Conservation (phyloP, 2,329 filamentous ascomycete genomes). For the Ambrosiella cleistominuta region DNA sequence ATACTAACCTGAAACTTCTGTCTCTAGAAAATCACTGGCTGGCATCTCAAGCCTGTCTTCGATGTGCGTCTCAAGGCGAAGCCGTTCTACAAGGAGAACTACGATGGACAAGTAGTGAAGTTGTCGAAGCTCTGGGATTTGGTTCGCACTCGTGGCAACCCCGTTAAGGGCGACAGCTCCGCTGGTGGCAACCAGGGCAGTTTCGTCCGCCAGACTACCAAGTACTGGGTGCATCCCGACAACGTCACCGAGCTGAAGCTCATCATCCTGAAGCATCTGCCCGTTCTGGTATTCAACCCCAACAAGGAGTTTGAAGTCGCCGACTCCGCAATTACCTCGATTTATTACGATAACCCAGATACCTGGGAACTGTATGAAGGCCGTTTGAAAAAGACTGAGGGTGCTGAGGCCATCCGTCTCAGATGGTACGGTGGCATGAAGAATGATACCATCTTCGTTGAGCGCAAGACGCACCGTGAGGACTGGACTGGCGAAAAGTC, state of each 20-base stretch:
- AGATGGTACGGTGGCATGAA: conserved; percentile 98
- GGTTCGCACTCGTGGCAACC: conserved; percentile 82
- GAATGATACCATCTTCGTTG: conserved; percentile 85
- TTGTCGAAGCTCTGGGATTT: conserved; percentile 90
- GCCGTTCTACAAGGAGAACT: conserved; percentile 98
- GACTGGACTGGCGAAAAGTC: conserved; percentile 99
- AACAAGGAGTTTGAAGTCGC: conserved; percentile 87
- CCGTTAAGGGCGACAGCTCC: conserved; percentile 76
- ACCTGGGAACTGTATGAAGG: conserved; percentile 91
- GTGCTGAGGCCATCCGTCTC: conserved; percentile 86
- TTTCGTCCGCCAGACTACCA: conserved; percentile 93
- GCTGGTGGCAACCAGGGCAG: conserved; percentile 86
- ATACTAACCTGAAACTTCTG: conserved; percentile 14
- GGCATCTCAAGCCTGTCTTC: conserved; percentile 91
- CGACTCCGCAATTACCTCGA: conserved; percentile 90
- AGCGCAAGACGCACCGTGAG: conserved; percentile 94
- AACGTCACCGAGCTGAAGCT: conserved; percentile 97
- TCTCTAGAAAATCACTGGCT: conserved; percentile 71
- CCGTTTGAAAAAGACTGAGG: conserved; percentile 91
- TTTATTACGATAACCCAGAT: conserved; percentile 92
- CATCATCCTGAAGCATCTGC: conserved; percentile 92
- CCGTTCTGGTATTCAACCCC: conserved; percentile 90
- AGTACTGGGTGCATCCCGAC: conserved; percentile 98
- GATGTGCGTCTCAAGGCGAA: conserved; percentile 86
- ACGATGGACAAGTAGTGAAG: conserved; percentile 87